Conservation (phyloP, 768 basidiomycete species). For the Hortiboletus flavorubellus region DNA sequence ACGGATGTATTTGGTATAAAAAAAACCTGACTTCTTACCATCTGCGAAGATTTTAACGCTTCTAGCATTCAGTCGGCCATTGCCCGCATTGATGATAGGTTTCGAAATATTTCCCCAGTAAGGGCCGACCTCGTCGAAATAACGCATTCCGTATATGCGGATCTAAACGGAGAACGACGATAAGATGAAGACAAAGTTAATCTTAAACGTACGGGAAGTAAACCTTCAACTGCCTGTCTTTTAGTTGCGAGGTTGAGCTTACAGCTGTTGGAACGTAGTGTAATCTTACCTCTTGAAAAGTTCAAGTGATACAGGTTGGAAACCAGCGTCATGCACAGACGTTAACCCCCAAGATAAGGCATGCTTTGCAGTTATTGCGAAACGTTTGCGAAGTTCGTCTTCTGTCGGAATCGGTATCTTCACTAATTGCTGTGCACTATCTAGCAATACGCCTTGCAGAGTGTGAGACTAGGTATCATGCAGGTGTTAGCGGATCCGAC, state of each 20-base stretch:
- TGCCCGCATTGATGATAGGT: constrained; percentile 53
- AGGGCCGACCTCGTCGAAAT: constrained; percentile 58
- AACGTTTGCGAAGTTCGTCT: constrained; percentile 57
- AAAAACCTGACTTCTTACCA: constrained; percentile 21
- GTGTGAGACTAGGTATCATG: constrained; percentile 3
- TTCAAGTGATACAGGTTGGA: constrained; percentile 61
- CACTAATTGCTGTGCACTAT: constrained; percentile 82
- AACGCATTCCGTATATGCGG: constrained; percentile 75
- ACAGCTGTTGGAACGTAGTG: not conserved
- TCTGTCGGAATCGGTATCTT: constrained; percentile 62
- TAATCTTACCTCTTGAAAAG: constrained; percentile 64
- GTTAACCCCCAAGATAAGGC: constrained; percentile 74
- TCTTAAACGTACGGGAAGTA: constrained; percentile 52
- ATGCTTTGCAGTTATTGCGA: constrained; percentile 59
- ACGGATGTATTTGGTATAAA: not conserved
- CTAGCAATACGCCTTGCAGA: constrained; percentile 63
- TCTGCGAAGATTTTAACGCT: constrained; percentile 80
- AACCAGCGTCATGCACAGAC: constrained; percentile 82
- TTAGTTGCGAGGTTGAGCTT: constrained; percentile 2
- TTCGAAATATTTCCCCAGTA: constrained; percentile 72
- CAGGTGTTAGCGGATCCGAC: constrained; percentile 5
- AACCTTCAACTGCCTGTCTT: constrained; percentile 60
- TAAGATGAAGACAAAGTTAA: constrained; percentile 3
- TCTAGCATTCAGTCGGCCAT: constrained; percentile 64
- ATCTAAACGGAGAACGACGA: constrained; percentile 42